Conservation (phyloP, 2,329 filamentous ascomycete species). For the Nothophoma quercina region DNA sequence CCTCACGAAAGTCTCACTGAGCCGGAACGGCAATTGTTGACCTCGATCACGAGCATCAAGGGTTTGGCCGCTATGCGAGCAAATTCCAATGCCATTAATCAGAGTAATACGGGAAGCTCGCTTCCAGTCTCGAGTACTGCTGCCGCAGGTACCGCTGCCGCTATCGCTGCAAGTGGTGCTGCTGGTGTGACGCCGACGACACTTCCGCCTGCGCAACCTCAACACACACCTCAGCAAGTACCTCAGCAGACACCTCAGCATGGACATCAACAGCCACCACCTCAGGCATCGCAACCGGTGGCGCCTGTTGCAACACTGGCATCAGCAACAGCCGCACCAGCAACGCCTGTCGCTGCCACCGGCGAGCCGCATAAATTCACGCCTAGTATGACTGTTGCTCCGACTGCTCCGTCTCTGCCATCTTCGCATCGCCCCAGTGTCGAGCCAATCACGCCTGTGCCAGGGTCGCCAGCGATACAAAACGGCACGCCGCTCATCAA, state of each 20-base stretch:
- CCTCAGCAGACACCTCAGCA: neutral
- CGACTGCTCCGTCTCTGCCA: slow-evolving; percentile 19
- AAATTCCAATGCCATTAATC: slow-evolving; percentile 20
- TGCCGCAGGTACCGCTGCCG: slow-evolving; percentile 40
- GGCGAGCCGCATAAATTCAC: slow-evolving; percentile 38
- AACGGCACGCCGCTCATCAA: slow-evolving; percentile 32
- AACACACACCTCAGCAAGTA: slow-evolving; percentile 1
- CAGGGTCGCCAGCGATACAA: slow-evolving; percentile 43
- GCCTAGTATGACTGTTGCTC: slow-evolving; percentile 36
- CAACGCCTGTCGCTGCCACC: slow-evolving; percentile 7
- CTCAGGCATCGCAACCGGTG: too few species aligned
- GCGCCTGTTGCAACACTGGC: neutral
- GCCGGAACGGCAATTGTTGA: slow-evolving; percentile 33
- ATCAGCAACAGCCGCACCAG: slow-evolving; percentile 2
- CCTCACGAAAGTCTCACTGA: slow-evolving; percentile 32
- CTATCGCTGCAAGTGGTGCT: slow-evolving; percentile 44
- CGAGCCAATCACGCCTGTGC: slow-evolving; percentile 47
- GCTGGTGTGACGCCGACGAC: slow-evolving; percentile 23
- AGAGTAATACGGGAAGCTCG: slow-evolving; percentile 16
- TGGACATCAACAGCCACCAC: neutral
- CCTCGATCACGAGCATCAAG: slow-evolving; percentile 34
- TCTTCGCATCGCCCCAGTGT: slow-evolving; percentile 43
- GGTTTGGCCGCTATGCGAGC: slow-evolving; percentile 26
- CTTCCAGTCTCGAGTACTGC: slow-evolving; percentile 20
- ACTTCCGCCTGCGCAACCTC: neutral